Evolutionary conservation across 106 monocot genomes (phyloP), one percentile per base, ranked within the genome.

Genomic region (Acorus gramineus): DNA sequence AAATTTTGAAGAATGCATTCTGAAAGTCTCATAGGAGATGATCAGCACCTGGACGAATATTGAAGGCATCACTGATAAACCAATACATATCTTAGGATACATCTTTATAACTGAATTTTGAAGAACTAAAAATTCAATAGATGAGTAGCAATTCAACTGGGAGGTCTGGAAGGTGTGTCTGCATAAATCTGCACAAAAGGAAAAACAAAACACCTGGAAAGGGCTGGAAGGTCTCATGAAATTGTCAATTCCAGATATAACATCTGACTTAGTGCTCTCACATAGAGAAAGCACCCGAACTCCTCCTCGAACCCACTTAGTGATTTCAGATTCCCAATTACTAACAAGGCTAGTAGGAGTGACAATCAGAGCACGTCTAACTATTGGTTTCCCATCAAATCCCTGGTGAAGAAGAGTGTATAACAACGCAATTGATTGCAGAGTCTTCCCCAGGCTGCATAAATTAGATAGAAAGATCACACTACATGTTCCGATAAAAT

Each of bases 341-440:
- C 91, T 91, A 67, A 98, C 96, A 81, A 98, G 85, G 54, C 96
- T 98, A 66, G 96, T 98, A 43, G 96, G 96, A 55, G 96, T 98
- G 44, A 98, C 91, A 75, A 98, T 81, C 47, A 98, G 56, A 63
- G 85, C 78, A 60, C 81, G 80, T 47, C 76, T 91, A 53, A 98
- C 91, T 76, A 91, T 91, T 48, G 96, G 91, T 46, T 83, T 87
- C 7, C 88, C 91, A 73, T 98, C 85, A 83, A 98, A 98, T 13
- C 96, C 96, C 62, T 98, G 96, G 44, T 64, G 45, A 57, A 98
- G 80, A 73, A 98, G 91, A 57, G 96, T 98, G 55, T 98, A 88
- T 5, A 98, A 83, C 44, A 91, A 74, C 44, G 96, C 79, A 66
- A 98, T 98, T 67, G 96, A 98, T 71, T 98, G 96, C 11, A 98